Evolutionary conservation across 2,329 filamentous ascomycete species (phyloP), one percentile per base, ranked within the genome.

Genomic region (Trichoderma harzianum): DNA sequence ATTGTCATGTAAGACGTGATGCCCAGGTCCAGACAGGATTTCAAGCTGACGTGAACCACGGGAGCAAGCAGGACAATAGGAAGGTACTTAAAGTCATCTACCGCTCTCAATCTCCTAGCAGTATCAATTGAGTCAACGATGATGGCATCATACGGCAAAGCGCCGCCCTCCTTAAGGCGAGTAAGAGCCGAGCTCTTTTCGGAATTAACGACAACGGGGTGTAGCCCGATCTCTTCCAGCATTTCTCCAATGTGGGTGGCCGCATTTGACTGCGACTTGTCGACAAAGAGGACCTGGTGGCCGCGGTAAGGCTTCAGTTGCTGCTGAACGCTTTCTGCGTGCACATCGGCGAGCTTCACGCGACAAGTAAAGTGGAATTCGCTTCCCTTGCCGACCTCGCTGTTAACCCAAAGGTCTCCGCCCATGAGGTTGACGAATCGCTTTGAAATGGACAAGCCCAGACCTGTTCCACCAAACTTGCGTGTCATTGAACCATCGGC

Each of bases 1-100:
- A 94, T 97, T 2, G 96, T 98, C 94, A 98, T 98, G 82, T 98
- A 98, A 65, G 95, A 98, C n/a, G 95, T 97, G 76, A 99, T 97
- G 74, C 96, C 95, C 74, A 98, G 88, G 80, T 98, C 96, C 72
- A 98, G 85, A 72, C 95, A 96, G 3, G 94, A 96, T 84, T 97
- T 97, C 76, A 99, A 87, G 80, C 91, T 97, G 76, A 98, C 94
- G 73, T 95, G 93, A 14, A 98, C 94, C 43, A 94, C 86, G 0
- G 95, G 94, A 58, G 94, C 96, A 60, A 98, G 84, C 73, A 98
- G 89, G 57, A 99, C 95, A 75, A 99, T 95, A 3, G 96, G 96
- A 60, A 98, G 94, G 79, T 98, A 98, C 84, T 98, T 98, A 87
- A 98, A 97, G 80, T 97, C 94, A 78, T 98, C 95, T 66, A 96